Percentiles rank a stretch among this genome's conserved stretches.
Conservation (phyloP, 2,329 filamentous ascomycete genomes). For the Mariannaea sp. region DNA sequence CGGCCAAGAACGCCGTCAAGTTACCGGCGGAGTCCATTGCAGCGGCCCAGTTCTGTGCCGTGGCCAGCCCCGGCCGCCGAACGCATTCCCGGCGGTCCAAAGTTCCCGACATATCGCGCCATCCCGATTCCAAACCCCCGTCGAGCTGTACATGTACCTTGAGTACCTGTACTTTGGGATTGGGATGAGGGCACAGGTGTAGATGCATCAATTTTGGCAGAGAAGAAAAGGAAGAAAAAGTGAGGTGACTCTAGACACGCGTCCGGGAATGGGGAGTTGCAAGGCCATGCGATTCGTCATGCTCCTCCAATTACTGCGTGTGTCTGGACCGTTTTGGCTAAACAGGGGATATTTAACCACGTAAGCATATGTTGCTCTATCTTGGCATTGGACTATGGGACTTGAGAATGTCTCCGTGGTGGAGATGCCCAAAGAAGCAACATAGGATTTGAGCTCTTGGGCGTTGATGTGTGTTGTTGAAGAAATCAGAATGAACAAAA, state of each 20-base stretch:
- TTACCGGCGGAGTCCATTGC: constrained; percentile 2
- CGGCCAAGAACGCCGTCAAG: neutral
- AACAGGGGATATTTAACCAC: neutral
- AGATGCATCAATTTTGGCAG: constrained; percentile 1
- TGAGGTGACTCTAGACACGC: neutral
- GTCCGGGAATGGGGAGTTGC: neutral
- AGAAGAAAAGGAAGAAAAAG: too few relatives aligned
- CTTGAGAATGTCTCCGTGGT: neutral
- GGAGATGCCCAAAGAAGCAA: too few relatives aligned
- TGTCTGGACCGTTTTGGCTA: too few relatives aligned
- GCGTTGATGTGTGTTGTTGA: too few relatives aligned
- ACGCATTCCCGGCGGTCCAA: constrained; percentile 41
- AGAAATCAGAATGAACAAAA: too few relatives aligned
- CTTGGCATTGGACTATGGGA: neutral
- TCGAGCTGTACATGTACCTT: constrained; percentile 9
- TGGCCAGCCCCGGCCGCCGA: constrained; percentile 32
- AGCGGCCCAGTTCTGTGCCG: constrained; percentile 17
- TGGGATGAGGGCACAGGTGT: neutral
- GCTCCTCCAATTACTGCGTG: neutral
- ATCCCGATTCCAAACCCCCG: constrained; percentile 43
- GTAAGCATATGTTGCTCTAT: neutral
- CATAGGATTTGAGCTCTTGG: too few relatives aligned
- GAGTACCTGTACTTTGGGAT: neutral
- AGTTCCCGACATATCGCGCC: constrained; percentile 42
- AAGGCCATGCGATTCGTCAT: neutral